Conservation (phyloP, 331 rosid species). For the Saraca asoca region DNA sequence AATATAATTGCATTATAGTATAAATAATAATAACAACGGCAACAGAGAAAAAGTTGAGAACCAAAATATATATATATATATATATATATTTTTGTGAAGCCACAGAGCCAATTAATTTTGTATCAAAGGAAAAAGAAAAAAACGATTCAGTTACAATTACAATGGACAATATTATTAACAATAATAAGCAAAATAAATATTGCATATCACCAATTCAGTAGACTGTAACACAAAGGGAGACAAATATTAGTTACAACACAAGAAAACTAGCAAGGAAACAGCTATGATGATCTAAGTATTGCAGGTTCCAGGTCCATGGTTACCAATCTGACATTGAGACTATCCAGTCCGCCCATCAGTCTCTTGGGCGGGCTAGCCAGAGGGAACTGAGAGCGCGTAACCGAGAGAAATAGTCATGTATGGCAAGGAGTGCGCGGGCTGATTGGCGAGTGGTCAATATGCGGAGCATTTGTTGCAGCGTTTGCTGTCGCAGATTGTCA, state of each 20-base stretch:
- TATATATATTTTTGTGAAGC: too few species aligned
- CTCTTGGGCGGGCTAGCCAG: constrained; percentile 98
- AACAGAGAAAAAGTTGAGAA: too few species aligned
- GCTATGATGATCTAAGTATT: constrained; percentile 39
- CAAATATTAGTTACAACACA: constrained; percentile 35
- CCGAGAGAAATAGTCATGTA: constrained; percentile 91
- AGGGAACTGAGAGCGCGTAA: constrained; percentile 97
- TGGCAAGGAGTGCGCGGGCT: constrained; percentile 97
- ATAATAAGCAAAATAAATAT: constrained; percentile 30
- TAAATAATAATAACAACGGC: too few species aligned
- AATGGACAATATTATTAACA: constrained; percentile 39
- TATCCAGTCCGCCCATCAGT: constrained; percentile 47
- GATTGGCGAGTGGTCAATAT: constrained; percentile 97
- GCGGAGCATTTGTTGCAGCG: constrained; percentile 97
- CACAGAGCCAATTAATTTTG: constrained; percentile 27
- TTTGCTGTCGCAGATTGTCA: constrained; percentile 95
- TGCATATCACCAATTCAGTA: constrained; percentile 33
- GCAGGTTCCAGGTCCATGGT: constrained; percentile 37
- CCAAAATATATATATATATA: too few species aligned
- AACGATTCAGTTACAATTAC: constrained; percentile 33
- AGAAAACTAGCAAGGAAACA: constrained; percentile 35
- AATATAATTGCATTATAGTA: too few species aligned
- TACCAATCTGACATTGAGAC: constrained; percentile 34
- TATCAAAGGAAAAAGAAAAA: constrained; percentile 8
- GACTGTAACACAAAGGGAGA: constrained; percentile 40